Percentiles rank a stretch among this genome's conserved stretches.
phyloP scores from a whole-genome alignment of 225 moss, liverwort and hornwort genomes.

The Physcomitrellopsis africana region DNA sequence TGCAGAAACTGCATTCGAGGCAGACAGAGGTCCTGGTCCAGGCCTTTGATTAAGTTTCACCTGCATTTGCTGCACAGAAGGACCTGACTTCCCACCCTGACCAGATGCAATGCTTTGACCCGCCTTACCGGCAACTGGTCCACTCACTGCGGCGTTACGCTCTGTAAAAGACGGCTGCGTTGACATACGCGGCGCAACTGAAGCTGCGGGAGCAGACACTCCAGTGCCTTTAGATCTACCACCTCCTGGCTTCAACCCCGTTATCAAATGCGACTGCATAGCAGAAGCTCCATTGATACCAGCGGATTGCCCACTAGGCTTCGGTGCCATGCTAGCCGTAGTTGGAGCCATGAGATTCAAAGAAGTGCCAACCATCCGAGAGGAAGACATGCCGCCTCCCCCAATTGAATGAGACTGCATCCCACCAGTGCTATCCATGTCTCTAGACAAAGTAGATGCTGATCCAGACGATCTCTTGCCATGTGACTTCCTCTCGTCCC shows the following conservation, averaged over 20 bases:
- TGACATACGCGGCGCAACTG: neutral
- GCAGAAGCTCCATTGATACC: constrained; percentile 7
- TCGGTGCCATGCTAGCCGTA: constrained; percentile 34
- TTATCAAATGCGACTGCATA: constrained; percentile 24
- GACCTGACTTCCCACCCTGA: constrained; percentile 41
- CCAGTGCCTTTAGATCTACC: constrained; percentile 38
- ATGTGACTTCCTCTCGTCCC: no score
- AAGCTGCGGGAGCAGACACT: constrained; percentile 28
- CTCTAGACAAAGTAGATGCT: no score
- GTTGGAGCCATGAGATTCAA: constrained; percentile 56
- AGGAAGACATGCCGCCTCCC: no score
- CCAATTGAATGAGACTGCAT: neutral
- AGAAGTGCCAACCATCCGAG: constrained; percentile 46
- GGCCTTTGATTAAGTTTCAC: constrained; percentile 52
- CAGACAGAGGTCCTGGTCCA: constrained; percentile 37
- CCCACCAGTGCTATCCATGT: no score
- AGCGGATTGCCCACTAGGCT: constrained; percentile 37
- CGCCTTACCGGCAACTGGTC: constrained; percentile 30
- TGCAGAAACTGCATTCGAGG: constrained; percentile 43
- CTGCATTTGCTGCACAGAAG: constrained; percentile 35
- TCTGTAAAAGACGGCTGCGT: constrained; percentile 49
- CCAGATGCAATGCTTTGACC: constrained; percentile 25
- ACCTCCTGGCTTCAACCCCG: constrained; percentile 34
- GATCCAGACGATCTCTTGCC: no score
- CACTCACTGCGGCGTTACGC: constrained; percentile 33